Percentiles rank a stretch among this genome's conserved stretches.
Conservation (phyloP, 2,329 filamentous ascomycete species). For the Polychaeton citri region DNA sequence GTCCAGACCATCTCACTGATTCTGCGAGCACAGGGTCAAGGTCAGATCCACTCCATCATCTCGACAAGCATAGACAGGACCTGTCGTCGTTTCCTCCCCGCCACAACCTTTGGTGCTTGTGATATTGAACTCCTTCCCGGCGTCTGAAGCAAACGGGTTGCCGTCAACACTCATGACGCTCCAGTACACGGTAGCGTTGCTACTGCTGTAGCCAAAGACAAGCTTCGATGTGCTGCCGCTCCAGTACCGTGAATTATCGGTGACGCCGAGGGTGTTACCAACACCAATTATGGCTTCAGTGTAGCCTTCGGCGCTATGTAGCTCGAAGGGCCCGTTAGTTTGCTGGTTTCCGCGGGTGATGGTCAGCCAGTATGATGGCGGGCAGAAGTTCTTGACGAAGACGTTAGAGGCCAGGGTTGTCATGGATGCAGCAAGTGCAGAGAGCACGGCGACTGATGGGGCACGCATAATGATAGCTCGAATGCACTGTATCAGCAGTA, state of each 20-base stretch:
- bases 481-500: no score
- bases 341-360: constrained; percentile 11
- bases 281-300: constrained; percentile 9
- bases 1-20: no score
- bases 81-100: constrained; percentile 5
- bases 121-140: constrained; percentile 10
- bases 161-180: constrained; percentile 13
- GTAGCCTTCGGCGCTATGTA: constrained; percentile 10
- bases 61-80: constrained; percentile 8
- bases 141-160: constrained; percentile 10
- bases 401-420: constrained; percentile 4
- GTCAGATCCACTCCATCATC: constrained; percentile 9
- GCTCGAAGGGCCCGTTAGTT: constrained; percentile 6
- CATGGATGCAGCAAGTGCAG: no score
- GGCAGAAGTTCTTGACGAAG: constrained; percentile 17
- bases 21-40: constrained; percentile 8
- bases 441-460: no score
- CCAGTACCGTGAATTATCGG: constrained; percentile 14
- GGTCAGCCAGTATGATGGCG: constrained; percentile 13
- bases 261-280: constrained; percentile 19
- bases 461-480: no score
- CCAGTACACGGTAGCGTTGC: constrained; percentile 14
- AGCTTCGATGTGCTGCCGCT: constrained; percentile 10
- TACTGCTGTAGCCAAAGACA: constrained; percentile 13
- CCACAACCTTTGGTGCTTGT: constrained; percentile 7